Evolutionary conservation across 352 stramenopile genomes (phyloP).

Genomic region (Blastocystis sp.): DNA sequence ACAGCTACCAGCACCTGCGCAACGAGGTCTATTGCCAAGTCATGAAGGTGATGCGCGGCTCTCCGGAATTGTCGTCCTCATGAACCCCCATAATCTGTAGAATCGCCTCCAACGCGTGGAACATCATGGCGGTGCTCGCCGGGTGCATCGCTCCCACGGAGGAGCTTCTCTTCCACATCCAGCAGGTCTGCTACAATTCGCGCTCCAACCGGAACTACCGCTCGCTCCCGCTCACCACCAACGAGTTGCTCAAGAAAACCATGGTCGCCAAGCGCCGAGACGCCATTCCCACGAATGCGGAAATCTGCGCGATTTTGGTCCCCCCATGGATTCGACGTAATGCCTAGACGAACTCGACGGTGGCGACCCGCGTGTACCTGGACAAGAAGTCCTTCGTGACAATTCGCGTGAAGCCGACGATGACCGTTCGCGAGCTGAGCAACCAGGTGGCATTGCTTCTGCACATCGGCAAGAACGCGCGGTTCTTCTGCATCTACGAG

Average conservation of each 20-base stretch:
- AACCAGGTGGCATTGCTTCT: neutral
- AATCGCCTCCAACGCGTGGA: slow-evolving; percentile 38
- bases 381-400: slow-evolving; percentile 7
- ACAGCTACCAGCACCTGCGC: slow-evolving; percentile 36
- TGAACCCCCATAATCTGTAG: neutral
- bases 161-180: slow-evolving; percentile 15
- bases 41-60: slow-evolving; percentile 43
- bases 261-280: slow-evolving; percentile 37
- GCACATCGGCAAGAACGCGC: neutral
- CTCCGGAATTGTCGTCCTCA: neutral
- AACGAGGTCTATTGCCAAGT: slow-evolving; percentile 65
- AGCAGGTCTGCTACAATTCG: neutral
- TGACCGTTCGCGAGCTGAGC: slow-evolving; percentile 13
- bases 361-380: slow-evolving; percentile 37
- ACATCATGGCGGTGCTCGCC: slow-evolving; percentile 41
- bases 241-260: slow-evolving; percentile 33
- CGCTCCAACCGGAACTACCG: neutral
- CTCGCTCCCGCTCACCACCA: neutral
- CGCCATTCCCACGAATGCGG: slow-evolving; percentile 28
- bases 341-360: neutral
- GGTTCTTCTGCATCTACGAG: slow-evolving; percentile 47
- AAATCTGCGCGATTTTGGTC: slow-evolving; percentile 59
- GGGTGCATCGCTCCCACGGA: slow-evolving; percentile 47
- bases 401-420: slow-evolving; percentile 20
- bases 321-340: neutral